phyloP scores from a whole-genome alignment of 1,284 basidiomycete genomes.

The Trichosporon sp. region DNA sequence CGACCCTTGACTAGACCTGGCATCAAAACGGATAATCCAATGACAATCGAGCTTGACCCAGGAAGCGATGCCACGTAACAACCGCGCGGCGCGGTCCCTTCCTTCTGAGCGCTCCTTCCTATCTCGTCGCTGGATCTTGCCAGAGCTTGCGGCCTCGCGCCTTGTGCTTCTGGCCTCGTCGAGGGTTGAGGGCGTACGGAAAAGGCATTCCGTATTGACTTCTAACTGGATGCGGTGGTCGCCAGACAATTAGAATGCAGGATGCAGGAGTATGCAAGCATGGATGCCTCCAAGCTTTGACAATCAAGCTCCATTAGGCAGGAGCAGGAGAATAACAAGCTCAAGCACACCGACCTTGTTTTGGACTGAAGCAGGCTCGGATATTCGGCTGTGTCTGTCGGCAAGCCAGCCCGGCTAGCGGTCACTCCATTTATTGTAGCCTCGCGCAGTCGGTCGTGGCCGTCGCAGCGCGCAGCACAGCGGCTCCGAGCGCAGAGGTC shows the following conservation, averaged over 20 bases:
- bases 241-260: neutral
- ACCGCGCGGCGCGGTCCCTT: neutral
- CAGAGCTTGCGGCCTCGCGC: neutral
- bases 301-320: too few relatives aligned
- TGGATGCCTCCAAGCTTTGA: neutral
- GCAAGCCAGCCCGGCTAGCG: too few relatives aligned
- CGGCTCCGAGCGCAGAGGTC: too few relatives aligned
- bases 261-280: too few relatives aligned
- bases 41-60: neutral
- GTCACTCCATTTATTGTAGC: too few relatives aligned
- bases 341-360: neutral
- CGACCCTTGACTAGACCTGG: neutral
- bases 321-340: neutral
- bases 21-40: neutral
- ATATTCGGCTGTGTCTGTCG: neutral
- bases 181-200: too few relatives aligned
- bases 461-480: too few relatives aligned
- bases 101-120: neutral
- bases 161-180: neutral
- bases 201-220: neutral
- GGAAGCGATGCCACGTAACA: neutral
- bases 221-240: neutral
- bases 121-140: neutral
- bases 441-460: too few relatives aligned
- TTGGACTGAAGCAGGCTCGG: neutral